Evolutionary conservation across 176 grass and related monocot genomes (phyloP).

Genomic region (Chrysopogon serrulatus): DNA sequence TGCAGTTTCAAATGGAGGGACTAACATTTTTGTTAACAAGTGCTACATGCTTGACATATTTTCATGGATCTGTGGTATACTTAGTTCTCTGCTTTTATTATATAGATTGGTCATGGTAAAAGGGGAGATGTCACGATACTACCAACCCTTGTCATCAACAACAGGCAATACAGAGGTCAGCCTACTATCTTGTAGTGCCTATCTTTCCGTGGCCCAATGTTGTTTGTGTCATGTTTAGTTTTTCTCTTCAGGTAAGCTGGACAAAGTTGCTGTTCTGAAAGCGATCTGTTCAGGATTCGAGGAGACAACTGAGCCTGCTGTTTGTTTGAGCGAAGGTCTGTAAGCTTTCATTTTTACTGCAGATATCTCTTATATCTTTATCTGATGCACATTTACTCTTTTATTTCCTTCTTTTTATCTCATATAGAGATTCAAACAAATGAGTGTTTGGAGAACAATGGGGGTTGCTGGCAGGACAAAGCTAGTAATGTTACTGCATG

Average conservation of each 20-base stretch:
- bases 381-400: conserved; percentile 8
- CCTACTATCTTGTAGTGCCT: conserved; percentile 17
- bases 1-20: not conserved
- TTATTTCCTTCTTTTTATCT: conserved; percentile 10
- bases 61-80: conserved; percentile 9
- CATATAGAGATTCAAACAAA: conserved; percentile 81
- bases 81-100: conserved; percentile 8
- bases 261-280: conserved; percentile 83
- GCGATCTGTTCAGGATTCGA: conserved; percentile 89
- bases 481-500: conserved; percentile 74
- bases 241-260: conserved; percentile 70
- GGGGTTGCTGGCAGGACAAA: conserved; percentile 79
- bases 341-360: not conserved
- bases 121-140: conserved; percentile 91
- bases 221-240: conserved; percentile 32
- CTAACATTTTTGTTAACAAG: conserved; percentile 1
- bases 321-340: conserved; percentile 81
- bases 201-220: not conserved
- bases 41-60: not conserved
- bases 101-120: conserved; percentile 71
- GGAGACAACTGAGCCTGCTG: conserved; percentile 78
- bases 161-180: conserved; percentile 81
- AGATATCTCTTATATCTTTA: conserved; percentile 28
- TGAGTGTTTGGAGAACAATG: conserved; percentile 94
- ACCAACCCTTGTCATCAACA: conserved; percentile 87